Conservation (phyloP, 352 stramenopile genomes). For the Blastocystis sp. region DNA sequence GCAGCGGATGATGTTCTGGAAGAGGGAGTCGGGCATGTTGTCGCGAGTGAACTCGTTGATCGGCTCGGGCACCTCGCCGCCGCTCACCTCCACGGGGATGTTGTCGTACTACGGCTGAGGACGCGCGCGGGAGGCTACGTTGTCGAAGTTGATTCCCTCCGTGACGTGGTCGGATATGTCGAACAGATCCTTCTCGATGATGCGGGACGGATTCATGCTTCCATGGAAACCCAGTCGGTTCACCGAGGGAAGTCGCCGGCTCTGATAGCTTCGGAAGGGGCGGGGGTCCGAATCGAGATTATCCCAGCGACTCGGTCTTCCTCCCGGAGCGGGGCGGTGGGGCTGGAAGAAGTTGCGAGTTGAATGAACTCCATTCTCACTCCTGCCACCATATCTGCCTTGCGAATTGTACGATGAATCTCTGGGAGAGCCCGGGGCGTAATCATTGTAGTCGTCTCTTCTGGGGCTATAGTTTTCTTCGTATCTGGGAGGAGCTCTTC, state of each 20-base stretch:
- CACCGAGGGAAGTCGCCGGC: conserved; percentile 74
- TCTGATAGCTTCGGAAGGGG: background rate
- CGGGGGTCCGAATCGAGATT: background rate
- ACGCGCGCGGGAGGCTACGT: conserved; percentile 71
- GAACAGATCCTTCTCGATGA: conserved; percentile 87
- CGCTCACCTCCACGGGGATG: conserved; percentile 91
- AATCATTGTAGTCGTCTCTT: background rate
- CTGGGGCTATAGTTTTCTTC: background rate
- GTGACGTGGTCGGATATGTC: conserved; percentile 81
- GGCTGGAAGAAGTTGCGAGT: conserved; percentile 55
- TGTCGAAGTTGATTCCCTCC: conserved; percentile 96
- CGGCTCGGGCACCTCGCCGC: conserved; percentile 86
- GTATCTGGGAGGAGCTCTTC: conserved; percentile 1
- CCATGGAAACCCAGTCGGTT: conserved; percentile 96
- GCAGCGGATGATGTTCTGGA: conserved; percentile 84
- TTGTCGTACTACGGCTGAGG: conserved; percentile 84
- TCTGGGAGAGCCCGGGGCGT: background rate
- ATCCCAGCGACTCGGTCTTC: conserved; percentile 57
- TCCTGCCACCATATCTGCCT: background rate
- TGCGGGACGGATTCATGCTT: conserved; percentile 83
- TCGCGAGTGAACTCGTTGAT: conserved; percentile 84
- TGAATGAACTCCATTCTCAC: conserved; percentile 37
- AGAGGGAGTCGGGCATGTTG: conserved; percentile 85
- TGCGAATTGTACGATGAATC: background rate
- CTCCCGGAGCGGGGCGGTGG: background rate